Base-by-base conservation (phyloP, 1,284 basidiomycete genomes). In the Trichosporon faecale region DNA sequence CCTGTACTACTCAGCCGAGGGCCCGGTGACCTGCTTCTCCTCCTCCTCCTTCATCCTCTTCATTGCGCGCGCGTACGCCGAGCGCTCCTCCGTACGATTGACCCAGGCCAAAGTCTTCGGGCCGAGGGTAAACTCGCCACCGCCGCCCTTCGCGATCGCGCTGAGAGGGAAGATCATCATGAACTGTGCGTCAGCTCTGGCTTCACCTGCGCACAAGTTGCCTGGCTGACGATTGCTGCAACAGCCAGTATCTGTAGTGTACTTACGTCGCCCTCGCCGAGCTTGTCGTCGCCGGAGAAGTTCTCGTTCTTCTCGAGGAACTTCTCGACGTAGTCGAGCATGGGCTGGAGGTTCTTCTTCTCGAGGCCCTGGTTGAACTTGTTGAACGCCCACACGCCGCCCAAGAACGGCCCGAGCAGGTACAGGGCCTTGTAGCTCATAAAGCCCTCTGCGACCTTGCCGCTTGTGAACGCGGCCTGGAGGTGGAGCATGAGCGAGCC, bases 211-310 rank as follows among this genome's bases (percentile, higher is more conserved):
- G n/a, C n/a, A n/a, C 40, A 7, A 44, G 40, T 14, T 5, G 11
- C 16, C 16, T 5, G 11, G 40, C 16, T 14, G 40, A 5, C 33
- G 33, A 9, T 33, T 9, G 40, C 40, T 27, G n/a, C n/a, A n/a
- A n/a, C n/a, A n/a, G n/a, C n/a, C n/a, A n/a, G n/a, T n/a, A n/a
- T n/a, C n/a, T n/a, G n/a, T n/a, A n/a, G n/a, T n/a, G n/a, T n/a
- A 75, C 79, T 76, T 65, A 81, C 80, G 60, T 82, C 81, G 4
- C 77, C 79, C 61, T 77, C 71, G 60, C 81, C 81, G 1, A 77
- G 76, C 49, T 77, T 73, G 60, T 76, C 73, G 1, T 66, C 60
- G 3, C 79, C 80, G 0, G 76, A 76, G 68, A 82, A 82, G 73
- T 69, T 78, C 8, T 66, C 57, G 31, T 70, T 60, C 40, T 70